Evolutionary conservation across 441 rosid genomes (phyloP), one percentile per base, ranked within the genome.

Genomic region (Melastoma candidum): DNA sequence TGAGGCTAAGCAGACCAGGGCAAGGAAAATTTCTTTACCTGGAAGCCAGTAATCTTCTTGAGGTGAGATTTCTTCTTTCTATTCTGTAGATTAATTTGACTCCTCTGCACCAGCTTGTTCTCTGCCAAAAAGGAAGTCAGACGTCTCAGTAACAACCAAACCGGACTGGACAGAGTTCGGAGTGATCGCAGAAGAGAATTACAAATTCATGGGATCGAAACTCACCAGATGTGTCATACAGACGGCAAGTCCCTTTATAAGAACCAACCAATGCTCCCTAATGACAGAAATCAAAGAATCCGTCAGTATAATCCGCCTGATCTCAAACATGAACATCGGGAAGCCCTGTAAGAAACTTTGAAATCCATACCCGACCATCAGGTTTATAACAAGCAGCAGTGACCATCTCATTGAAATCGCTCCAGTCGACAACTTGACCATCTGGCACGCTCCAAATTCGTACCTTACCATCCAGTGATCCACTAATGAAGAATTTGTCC

Each of bases 401-500:
- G 73, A 93, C 93, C 95, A 93, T 89, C 77, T 93, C 99, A 71
- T 89, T 93, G 58, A 89, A 77, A 83, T 93, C 99, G 68, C 74
- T 84, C 97, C 97, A 93, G 68, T 87, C 93, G 59, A 93, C 95
- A 43, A 93, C 97, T 75, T 93, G 97, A 52, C 58, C 88, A 68
- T 86, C 96, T 26, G 95, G 92, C 74, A 93, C 86, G 72, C 96
- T 93, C 99, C 99, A 93, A 44, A 93, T 88, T 2, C 99, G 93
- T 56, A 89, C 96, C 72, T 89, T 93, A 58, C 88, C 93, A 73
- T 89, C 99, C 46, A 93, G 74, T 25, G 97, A 93, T 55, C 99
- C 99, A 53, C 99, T 93, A 55, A 93, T 89, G 82, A 93, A 93
- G 74, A 83, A 93, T 69, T 77, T 77, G 75, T 93, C 97, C 73